These are phyloP conservation scores for Talaromyces sp. DNA, from an alignment of 2,329 filamentous ascomycete species.

Conservation along the genomic window DNA sequence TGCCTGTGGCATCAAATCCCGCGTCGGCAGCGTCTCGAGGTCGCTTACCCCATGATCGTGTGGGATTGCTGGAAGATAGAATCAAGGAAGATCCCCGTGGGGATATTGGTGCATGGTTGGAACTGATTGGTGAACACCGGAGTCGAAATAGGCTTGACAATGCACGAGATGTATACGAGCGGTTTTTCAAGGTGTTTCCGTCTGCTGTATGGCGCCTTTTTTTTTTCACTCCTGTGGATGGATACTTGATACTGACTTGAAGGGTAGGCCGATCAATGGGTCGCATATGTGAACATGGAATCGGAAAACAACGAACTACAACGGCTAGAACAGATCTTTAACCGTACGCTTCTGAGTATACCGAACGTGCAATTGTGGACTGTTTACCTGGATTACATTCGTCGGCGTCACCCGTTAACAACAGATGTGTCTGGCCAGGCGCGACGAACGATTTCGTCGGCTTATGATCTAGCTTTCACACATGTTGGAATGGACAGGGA, in stretches of 20 bases:
- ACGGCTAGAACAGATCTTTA: slow-evolving; percentile 78
- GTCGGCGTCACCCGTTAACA: slow-evolving; percentile 80
- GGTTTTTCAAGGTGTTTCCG: slow-evolving; percentile 84
- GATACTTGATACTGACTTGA: slow-evolving; percentile 27
- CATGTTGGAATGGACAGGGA: slow-evolving; percentile 89
- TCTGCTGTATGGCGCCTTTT: slow-evolving; percentile 66
- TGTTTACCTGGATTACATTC: slow-evolving; percentile 90
- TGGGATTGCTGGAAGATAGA: slow-evolving; percentile 80
- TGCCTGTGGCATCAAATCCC: slow-evolving; percentile 24
- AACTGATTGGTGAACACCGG: slow-evolving; percentile 78
- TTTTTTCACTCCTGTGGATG: slow-evolving; percentile 6
- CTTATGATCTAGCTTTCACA: slow-evolving; percentile 88
- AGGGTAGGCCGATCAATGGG: slow-evolving; percentile 80
- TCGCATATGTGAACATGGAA: slow-evolving; percentile 84
- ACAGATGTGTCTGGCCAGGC: slow-evolving; percentile 71
- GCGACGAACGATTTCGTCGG: slow-evolving; percentile 72
- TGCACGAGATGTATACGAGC: slow-evolving; percentile 72
- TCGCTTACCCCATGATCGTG: slow-evolving; percentile 63
- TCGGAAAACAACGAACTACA: slow-evolving; percentile 77
- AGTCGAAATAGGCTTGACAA: slow-evolving; percentile 77
- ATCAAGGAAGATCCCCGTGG: slow-evolving; percentile 89
- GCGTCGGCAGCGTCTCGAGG: slow-evolving; percentile 36
- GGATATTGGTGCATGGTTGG: slow-evolving; percentile 86
- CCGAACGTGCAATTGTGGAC: slow-evolving; percentile 86
- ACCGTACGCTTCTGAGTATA: slow-evolving; percentile 69